phyloP scores from a whole-genome alignment of 805 yeast species.

The Hanseniaspora mollemarum region DNA sequence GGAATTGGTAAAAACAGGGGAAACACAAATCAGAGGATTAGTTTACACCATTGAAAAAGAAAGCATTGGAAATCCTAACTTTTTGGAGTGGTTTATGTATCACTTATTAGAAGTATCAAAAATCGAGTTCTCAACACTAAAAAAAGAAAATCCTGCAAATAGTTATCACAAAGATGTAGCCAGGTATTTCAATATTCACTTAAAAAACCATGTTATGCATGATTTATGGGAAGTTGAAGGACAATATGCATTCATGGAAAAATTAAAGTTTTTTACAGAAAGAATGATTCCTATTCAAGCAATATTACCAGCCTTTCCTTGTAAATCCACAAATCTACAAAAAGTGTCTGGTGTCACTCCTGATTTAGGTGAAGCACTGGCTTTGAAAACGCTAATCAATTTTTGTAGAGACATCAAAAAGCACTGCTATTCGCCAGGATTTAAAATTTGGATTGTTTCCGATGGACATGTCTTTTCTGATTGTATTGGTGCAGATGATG shows the following conservation, averaged over 20 bases:
- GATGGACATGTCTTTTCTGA: conserved; percentile 59
- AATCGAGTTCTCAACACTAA: conserved; percentile 22
- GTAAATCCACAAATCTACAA: conserved; percentile 46
- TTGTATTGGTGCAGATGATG: conserved; percentile 52
- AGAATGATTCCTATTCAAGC: conserved; percentile 41
- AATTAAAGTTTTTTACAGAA: conserved; percentile 39
- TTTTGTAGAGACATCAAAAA: conserved; percentile 25
- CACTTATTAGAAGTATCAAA: conserved; percentile 32
- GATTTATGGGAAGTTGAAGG: conserved; percentile 45
- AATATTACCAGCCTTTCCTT: conserved; percentile 54
- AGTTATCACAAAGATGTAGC: conserved; percentile 29
- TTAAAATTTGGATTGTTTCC: conserved; percentile 45
- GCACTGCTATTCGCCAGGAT: conserved; percentile 44
- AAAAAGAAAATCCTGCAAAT: conserved; percentile 15
- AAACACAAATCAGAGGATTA: conserved; percentile 32
- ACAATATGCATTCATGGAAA: conserved; percentile 33
- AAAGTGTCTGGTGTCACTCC: conserved; percentile 42
- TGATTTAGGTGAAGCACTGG: conserved; percentile 43
- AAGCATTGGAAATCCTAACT: conserved; percentile 18
- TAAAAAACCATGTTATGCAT: conserved; percentile 37
- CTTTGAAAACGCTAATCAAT: conserved; percentile 32
- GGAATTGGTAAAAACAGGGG: conserved; percentile 27
- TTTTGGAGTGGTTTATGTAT: conserved; percentile 32
- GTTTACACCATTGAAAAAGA: conserved; percentile 29
- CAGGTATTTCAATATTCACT: conserved; percentile 35